Base-by-base conservation (phyloP, 495 filamentous ascomycete species). In the Xylaria castorea region DNA sequence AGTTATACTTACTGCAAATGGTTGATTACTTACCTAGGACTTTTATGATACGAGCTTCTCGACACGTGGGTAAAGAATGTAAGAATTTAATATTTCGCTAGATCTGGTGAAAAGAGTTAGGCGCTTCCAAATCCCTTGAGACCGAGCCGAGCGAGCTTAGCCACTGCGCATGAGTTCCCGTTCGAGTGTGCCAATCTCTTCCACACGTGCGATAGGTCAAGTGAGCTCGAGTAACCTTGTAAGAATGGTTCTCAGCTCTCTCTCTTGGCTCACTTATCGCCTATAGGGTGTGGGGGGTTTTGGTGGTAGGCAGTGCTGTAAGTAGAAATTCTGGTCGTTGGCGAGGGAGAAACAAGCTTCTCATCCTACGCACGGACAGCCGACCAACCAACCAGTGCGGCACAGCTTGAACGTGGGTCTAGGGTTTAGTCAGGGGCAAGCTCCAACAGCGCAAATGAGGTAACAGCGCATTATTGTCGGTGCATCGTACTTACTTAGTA, bases 301-400 rank as follows among this genome's bases (percentile, higher is more conserved):
- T n/a, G n/a, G n/a, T n/a, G n/a, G n/a, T n/a, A n/a, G 32, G 16
- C 22, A 11, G 4, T 55, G 25, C 51, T 36, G 16, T 14, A n/a
- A n/a, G n/a, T n/a, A 55, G 51, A 55, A 36, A 14, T 32, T 11
- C 14, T 22, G 12, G n/a, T 18, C 9, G n/a, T 22, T 1, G 11
- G n/a, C n/a, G 22, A 63, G 12, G 38, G 60, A 63, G 38, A 63
- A 27, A 63, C 38, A 63, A 63, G 61, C 61, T 63, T 63, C 61
- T 63, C 34, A 20, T 62, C 14, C n/a, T 60, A n/a, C 14, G 18
- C 30, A 14, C 34, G 32, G 34, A 61, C 34, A 34, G n/a, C 30
- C 57, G 36, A 32, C 11, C 57, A 60, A 32, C 11, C 27, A 12
- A 16, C 55, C 55, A 60, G 55, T 16, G 8, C 14, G 20, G 18